Percentiles rank a stretch among this genome's conserved stretches.
Conservation (phyloP, 1,284 basidiomycete genomes). For the Mycena sp. region DNA sequence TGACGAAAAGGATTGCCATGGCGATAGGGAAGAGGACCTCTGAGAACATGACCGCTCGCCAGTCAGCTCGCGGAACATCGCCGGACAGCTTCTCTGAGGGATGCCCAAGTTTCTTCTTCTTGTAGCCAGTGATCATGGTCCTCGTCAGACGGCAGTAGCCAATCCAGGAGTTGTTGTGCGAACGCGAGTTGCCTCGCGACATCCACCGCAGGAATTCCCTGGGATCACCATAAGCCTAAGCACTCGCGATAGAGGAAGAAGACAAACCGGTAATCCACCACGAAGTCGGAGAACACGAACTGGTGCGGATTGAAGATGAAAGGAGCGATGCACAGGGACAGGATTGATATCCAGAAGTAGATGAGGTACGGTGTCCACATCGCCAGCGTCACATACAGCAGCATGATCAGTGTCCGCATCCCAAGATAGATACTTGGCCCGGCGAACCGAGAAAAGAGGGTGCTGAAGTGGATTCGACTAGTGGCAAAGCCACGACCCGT, state of each 20-base stretch:
- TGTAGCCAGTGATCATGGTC: slow-evolving; percentile 97
- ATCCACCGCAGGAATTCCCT: slow-evolving; percentile 97
- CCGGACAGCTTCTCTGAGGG: slow-evolving; percentile 95
- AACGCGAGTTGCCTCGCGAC: slow-evolving; percentile 94
- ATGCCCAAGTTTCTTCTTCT: slow-evolving; percentile 94
- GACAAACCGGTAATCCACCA: slow-evolving; percentile 85
- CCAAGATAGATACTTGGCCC: slow-evolving; percentile 97
- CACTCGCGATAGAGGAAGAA: slow-evolving; percentile 44
- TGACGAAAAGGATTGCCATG: slow-evolving; percentile 85
- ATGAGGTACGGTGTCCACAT: slow-evolving; percentile 91
- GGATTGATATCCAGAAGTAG: slow-evolving; percentile 95
- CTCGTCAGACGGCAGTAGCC: slow-evolving; percentile 95
- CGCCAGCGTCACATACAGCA: slow-evolving; percentile 91
- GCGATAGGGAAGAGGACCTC: slow-evolving; percentile 89
- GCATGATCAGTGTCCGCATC: slow-evolving; percentile 88
- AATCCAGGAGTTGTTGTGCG: slow-evolving; percentile 98
- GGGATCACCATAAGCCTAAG: neutral
- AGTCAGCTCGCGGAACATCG: slow-evolving; percentile 90
- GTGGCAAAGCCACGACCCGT: slow-evolving; percentile 99
- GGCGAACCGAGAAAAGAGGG: slow-evolving; percentile 95
- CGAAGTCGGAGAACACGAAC: slow-evolving; percentile 93
- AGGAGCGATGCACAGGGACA: slow-evolving; percentile 89
- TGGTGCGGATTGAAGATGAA: slow-evolving; percentile 99
- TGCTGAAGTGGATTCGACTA: slow-evolving; percentile 91
- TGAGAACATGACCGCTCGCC: slow-evolving; percentile 88